Evolutionary conservation across 257 asterid species (phyloP).

Genomic region (Jasminum sambac): DNA sequence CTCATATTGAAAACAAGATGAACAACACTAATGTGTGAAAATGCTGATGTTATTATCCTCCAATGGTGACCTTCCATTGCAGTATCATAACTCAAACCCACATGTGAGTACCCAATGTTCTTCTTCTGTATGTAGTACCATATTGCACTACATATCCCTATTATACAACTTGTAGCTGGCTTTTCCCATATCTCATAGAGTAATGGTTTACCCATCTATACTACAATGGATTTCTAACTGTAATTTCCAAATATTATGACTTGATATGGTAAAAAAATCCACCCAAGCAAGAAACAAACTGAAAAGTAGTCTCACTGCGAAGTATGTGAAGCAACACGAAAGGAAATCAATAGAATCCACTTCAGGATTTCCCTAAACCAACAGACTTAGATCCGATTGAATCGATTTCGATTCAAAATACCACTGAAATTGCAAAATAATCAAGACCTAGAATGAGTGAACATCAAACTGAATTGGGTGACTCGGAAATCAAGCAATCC

Average conservation of each 20-base stretch:
- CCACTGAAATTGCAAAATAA: neutral
- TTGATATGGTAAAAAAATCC: neutral
- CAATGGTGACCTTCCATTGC: slow-evolving; percentile 84
- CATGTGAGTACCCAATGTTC: slow-evolving; percentile 79
- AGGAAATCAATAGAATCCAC: neutral
- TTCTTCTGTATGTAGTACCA: slow-evolving; percentile 91
- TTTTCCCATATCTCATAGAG: slow-evolving; percentile 79
- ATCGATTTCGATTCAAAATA: neutral
- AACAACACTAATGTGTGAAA: slow-evolving; percentile 87
- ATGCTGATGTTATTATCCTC: slow-evolving; percentile 89
- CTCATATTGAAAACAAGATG: slow-evolving; percentile 95
- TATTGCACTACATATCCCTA: slow-evolving; percentile 70
- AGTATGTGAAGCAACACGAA: neutral
- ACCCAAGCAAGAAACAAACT: neutral
- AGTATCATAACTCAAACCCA: slow-evolving; percentile 87
- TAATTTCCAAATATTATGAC: neutral
- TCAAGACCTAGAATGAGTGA: neutral
- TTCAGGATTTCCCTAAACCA: neutral
- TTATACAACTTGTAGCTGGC: slow-evolving; percentile 88
- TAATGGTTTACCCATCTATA: slow-evolving; percentile 88
- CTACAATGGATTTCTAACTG: neutral
- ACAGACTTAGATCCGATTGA: neutral
- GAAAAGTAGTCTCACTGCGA: neutral
- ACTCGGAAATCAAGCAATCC: neutral
- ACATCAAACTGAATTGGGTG: neutral